A percentile compares a stretch with the other conserved stretches of the same genome.
Evolutionary conservation across 495 filamentous ascomycete genomes (phyloP).

Genomic region (Penicillium angulare): DNA sequence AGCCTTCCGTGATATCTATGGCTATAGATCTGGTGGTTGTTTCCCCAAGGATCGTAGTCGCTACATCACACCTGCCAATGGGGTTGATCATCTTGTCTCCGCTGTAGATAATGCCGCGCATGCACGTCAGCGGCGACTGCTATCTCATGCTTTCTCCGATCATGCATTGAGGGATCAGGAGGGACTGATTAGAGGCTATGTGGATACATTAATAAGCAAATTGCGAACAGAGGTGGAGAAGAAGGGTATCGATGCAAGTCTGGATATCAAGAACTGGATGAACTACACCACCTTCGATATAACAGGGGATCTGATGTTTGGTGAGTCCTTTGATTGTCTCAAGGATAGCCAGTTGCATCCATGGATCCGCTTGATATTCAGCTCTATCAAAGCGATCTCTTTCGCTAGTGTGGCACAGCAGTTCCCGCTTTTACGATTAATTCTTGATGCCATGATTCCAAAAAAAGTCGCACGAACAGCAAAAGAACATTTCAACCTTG

Average conservation of each 20-base stretch:
- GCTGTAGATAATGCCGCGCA: constrained; percentile 26
- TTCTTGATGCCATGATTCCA: constrained; percentile 15
- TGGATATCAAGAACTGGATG: constrained; percentile 30
- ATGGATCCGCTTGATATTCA: constrained; percentile 43
- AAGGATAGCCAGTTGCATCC: constrained; percentile 41
- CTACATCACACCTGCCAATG: constrained; percentile 23
- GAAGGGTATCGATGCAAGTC: not conserved
- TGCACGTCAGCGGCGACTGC: constrained; percentile 34
- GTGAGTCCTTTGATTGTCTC: constrained; percentile 50
- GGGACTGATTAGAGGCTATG: constrained; percentile 32
- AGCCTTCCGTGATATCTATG: constrained; percentile 61
- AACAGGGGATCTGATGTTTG: constrained; percentile 47
- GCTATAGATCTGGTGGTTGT: constrained; percentile 34
- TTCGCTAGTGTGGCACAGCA: constrained; percentile 23
- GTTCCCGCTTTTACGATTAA: constrained; percentile 24
- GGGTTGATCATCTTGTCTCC: constrained; percentile 19
- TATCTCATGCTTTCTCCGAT: constrained; percentile 49
- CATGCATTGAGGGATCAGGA: constrained; percentile 41
- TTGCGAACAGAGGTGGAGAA: constrained; percentile 9
- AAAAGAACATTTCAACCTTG: constrained; percentile 21
- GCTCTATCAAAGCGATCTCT: constrained; percentile 28
- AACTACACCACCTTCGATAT: constrained; percentile 50
- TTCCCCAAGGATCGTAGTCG: constrained; percentile 22
- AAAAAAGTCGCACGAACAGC: constrained; percentile 10
- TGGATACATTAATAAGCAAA: constrained; percentile 39